A percentile compares a stretch with the other conserved stretches of the same genome.
Conservation (phyloP, 2,329 filamentous ascomycete genomes). For the Microascus cirrosus region DNA sequence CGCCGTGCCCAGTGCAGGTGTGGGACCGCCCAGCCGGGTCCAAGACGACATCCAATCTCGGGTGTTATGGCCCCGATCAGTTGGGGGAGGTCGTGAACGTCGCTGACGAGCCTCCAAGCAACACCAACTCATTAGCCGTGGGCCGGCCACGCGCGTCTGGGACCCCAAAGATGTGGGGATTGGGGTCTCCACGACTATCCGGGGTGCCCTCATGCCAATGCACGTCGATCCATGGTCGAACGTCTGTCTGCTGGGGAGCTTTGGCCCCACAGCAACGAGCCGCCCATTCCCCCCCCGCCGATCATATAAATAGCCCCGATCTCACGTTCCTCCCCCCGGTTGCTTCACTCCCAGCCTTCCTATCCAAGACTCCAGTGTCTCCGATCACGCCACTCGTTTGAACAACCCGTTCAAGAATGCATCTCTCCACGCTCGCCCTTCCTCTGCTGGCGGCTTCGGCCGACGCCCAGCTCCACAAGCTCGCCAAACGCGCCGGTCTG, state of each 20-base stretch:
- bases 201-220: neutral
- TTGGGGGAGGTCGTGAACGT: neutral
- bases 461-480: slow-evolving; percentile 28
- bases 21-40: neutral
- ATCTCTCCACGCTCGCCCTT: slow-evolving; percentile 10
- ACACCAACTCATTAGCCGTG: neutral
- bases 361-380: neutral
- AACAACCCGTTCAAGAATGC: slow-evolving; percentile 8
- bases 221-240: neutral
- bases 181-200: neutral
- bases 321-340: neutral
- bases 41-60: neutral
- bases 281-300: neutral
- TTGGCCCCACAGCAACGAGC: neutral
- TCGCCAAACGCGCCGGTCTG: slow-evolving; percentile 40
- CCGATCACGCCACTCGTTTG: neutral
- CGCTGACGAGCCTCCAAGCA: neutral
- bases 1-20: neutral
- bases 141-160: neutral
- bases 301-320: neutral
- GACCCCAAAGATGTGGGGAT: neutral
- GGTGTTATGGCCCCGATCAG: neutral
- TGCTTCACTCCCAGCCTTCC: neutral
- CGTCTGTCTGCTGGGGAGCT: neutral
- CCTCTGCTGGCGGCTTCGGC: slow-evolving; percentile 14